Base-by-base conservation (phyloP, 495 filamentous ascomycete genomes). In the Cenococcum geophilum region DNA sequence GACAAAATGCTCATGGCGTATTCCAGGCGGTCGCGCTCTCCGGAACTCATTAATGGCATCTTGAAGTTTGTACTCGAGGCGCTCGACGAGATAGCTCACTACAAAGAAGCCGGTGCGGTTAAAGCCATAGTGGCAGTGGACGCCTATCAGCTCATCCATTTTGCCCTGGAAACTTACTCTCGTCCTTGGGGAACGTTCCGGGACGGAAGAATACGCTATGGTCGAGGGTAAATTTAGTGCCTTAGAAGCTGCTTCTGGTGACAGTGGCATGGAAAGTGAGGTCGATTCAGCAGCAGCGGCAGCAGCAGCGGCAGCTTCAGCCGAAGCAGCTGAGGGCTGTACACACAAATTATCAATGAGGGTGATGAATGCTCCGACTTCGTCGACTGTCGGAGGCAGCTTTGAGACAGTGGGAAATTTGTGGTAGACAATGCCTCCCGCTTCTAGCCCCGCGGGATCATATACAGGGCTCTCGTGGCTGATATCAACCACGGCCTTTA, bases 41-140 rank as follows among this genome's bases (percentile, higher is more conserved):
- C 85, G 84, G 73, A 97, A 97, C 62, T 86, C 83, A 48, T 89
- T 83, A 58, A 97, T 86, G 4, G 92, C 92, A 59, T 86, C 83
- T 67, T 88, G 82, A 14, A 95, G 81, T 52, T 74, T 76, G 70
- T 80, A 95, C 0, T 82, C 83, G 66, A 86, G 79, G 57, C 83
- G 79, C 75, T 97, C 92, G 54, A 97, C 88, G 5, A 97, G 75
- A 66, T 97, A 97, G 67, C 85, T 89, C n/a, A 87, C 86, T 36
- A 97, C 84, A 68, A 96, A 86, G 70, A 92, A 96, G 1, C 92
- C 91, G 0, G 91, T 95, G 36, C 91, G 82, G 69, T 96, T 95
- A 76, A 90, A 96, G 0, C 92, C 92, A 64, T 97, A 97, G 68
- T 97, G 92, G 68, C 92, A 97, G 70, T 97, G 92, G 0, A 96